These are phyloP conservation scores for Globisporangium nunn DNA, from an alignment of 352 stramenopile genomes.

Conservation along the genomic window DNA sequence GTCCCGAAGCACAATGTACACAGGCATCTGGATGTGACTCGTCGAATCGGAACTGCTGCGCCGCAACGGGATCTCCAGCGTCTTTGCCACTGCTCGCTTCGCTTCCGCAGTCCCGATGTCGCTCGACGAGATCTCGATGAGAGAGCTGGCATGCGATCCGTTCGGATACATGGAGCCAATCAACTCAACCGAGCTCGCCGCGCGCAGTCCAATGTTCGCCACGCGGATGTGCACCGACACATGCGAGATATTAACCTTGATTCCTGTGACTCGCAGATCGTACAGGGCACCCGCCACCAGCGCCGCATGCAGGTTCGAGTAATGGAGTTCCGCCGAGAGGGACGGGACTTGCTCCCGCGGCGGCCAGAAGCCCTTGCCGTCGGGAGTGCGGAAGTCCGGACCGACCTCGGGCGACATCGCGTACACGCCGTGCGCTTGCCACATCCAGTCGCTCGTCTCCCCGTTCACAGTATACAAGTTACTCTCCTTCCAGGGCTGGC, in stretches of 20 bases:
- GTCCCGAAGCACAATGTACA: slow-evolving; percentile 49
- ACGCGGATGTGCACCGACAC: slow-evolving; percentile 27
- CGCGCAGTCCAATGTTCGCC: slow-evolving; percentile 32
- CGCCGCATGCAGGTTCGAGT: slow-evolving; percentile 60
- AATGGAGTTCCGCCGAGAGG: slow-evolving; percentile 62
- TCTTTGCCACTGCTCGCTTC: slow-evolving; percentile 3
- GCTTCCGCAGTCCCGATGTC: slow-evolving; percentile 13
- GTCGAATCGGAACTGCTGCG: neutral
- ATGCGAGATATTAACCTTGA: slow-evolving; percentile 6
- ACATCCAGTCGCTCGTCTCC: slow-evolving; percentile 87
- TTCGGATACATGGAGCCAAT: slow-evolving; percentile 26
- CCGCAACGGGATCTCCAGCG: slow-evolving; percentile 8
- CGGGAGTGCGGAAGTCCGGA: slow-evolving; percentile 36
- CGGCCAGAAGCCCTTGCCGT: slow-evolving; percentile 63
- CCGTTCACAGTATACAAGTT: slow-evolving; percentile 85
- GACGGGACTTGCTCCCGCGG: slow-evolving; percentile 34
- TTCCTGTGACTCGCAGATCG: slow-evolving; percentile 27
- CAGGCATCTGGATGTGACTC: slow-evolving; percentile 10
- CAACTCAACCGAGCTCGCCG: slow-evolving; percentile 20
- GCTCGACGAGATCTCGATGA: slow-evolving; percentile 14
- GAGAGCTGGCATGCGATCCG: slow-evolving; percentile 24
- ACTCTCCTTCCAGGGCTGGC: slow-evolving; percentile 76
- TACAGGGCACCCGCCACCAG: slow-evolving; percentile 50
- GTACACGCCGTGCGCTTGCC: slow-evolving; percentile 69
- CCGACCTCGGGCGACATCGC: slow-evolving; percentile 82